These are phyloP conservation scores for Colletotrichum sp. DNA, from an alignment of 2,329 filamentous ascomycete genomes.

Conservation along the genomic window DNA sequence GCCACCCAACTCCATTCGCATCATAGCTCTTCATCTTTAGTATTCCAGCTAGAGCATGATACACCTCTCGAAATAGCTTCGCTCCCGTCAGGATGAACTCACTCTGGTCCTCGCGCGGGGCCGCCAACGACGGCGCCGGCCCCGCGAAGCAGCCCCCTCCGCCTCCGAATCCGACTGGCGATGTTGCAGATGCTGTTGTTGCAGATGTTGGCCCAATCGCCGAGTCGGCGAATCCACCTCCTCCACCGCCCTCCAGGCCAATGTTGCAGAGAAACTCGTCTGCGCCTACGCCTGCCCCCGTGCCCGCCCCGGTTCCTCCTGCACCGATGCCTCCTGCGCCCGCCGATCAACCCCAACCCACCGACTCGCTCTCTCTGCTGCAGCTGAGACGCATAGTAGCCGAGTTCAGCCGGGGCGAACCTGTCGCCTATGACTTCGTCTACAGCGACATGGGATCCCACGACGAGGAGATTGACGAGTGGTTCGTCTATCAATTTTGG, in stretches of 20 bases:
- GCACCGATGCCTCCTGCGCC: slow-evolving; percentile 23
- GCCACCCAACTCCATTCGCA: not conserved
- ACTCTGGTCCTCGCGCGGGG: slow-evolving; percentile 42
- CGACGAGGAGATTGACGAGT: slow-evolving; percentile 92
- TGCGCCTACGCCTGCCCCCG: slow-evolving; percentile 17
- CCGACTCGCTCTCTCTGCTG: slow-evolving; percentile 76
- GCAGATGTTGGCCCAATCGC: slow-evolving; percentile 34
- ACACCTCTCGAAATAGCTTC: not conserved
- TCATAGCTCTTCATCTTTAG: not conserved
- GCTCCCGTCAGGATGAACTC: slow-evolving; percentile 46
- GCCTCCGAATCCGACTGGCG: slow-evolving; percentile 34
- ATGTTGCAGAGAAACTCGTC: slow-evolving; percentile 31
- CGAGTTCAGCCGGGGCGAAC: slow-evolving; percentile 73
- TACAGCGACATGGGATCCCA: slow-evolving; percentile 77
- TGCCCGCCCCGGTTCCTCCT: slow-evolving; percentile 23
- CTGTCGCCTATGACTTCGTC: slow-evolving; percentile 83
- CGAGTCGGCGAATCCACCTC: slow-evolving; percentile 40
- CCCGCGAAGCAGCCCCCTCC: slow-evolving; percentile 5
- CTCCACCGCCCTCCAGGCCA: slow-evolving; percentile 34
- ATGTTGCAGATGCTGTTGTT: slow-evolving; percentile 48
- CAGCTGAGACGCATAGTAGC: slow-evolving; percentile 77
- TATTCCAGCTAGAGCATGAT: not conserved
- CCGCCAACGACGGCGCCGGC: slow-evolving; percentile 35
- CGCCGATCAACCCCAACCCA: slow-evolving; percentile 46
- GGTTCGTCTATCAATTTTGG: slow-evolving; percentile 91